Base-by-base conservation (phyloP, 306 rosid species). In the Begonia fuchsioides region DNA sequence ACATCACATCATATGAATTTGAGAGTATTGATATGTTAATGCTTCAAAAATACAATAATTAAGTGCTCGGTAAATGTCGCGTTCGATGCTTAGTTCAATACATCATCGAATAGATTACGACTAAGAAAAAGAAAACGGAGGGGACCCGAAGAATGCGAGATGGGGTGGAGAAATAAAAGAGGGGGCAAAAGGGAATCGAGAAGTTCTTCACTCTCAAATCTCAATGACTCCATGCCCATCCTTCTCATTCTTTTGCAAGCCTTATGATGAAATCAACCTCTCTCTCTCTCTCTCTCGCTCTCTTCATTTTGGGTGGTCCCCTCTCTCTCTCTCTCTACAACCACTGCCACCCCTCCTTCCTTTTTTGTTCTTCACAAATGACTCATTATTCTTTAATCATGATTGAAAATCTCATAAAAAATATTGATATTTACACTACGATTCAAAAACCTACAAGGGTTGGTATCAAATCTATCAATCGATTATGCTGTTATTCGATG, bases 141-240 rank as follows among this genome's bases (percentile, higher is more conserved):
- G 52, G 81, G 87, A 19, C 78, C 79, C 63, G 10, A 61, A 79
- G 55, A 72, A 75, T 51, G 71, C 7, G 35, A 26, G 8, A 26
- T 26, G 3, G 35, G 35, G 35, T 26, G 8, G 35, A 26, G 77
- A 66, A 67, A 59, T 46, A 64, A 59, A 60, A 61, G 53, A 16
- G 41, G 68, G 68, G 71, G 61, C 81, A 83, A 71, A 72, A 79
- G 59, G 81, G 14, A 70, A 81, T 73, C 87, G 72, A 75, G 60
- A 66, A 71, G 63, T 75, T 80, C 74, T 75, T 75, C 26, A 55
- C 39, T 43, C 41, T 63, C 82, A 73, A 55, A 35, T 43, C 41
- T 63, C 82, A 73, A 70, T 69, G 68, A 47, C 73, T 61, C 39
- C 61, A 70, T 71, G 56, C 67, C 72, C 77, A 68, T 68, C 32